These are phyloP conservation scores for Colletotrichum aenigma DNA, from an alignment of 2,329 filamentous ascomycete genomes.

Conservation along the genomic window DNA sequence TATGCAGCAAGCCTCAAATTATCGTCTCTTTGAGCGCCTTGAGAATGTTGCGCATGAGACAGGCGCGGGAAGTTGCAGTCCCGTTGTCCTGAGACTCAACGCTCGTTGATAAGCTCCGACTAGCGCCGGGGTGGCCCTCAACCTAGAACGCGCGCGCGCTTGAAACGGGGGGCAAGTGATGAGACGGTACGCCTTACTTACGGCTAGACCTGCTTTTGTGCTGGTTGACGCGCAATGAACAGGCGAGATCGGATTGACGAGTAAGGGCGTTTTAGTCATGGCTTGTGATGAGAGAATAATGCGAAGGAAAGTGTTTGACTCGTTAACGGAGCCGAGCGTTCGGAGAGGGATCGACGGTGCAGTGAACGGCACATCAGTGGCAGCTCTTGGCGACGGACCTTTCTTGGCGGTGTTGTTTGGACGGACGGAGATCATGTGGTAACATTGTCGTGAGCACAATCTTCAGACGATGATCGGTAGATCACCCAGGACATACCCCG, in stretches of 20 bases:
- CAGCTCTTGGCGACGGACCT: neutral
- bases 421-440: neutral
- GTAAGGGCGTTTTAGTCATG: neutral
- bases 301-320: neutral
- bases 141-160: neutral
- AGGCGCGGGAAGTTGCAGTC: neutral
- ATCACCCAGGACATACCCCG: neutral
- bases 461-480: neutral
- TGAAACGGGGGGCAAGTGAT: neutral
- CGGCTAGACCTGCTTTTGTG: neutral
- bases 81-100: neutral
- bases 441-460: neutral
- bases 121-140: neutral
- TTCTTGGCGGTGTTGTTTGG: neutral
- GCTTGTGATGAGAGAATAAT: neutral
- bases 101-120: neutral
- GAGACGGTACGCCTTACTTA: neutral
- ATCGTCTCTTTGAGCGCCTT: neutral
- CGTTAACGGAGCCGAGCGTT: neutral
- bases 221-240: neutral
- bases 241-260: neutral
- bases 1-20: neutral
- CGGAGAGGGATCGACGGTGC: neutral
- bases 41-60: neutral
- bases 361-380: neutral